phyloP scores from a whole-genome alignment of 2,329 filamentous ascomycete genomes.

The Stagonosporopsis chrysanthemi region DNA sequence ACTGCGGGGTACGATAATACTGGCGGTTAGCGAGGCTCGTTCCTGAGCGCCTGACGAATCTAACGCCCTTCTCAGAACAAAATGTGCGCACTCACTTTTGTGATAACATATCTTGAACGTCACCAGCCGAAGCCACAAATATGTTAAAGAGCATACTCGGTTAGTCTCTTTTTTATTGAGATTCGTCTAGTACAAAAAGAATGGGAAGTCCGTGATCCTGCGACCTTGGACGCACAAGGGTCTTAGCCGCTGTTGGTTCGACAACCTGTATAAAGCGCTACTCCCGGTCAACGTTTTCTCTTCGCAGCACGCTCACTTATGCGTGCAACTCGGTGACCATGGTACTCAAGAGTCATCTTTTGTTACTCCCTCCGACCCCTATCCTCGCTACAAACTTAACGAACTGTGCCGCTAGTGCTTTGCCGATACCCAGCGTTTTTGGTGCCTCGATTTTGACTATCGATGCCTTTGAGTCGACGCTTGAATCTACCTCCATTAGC shows the following conservation, averaged over 20 bases:
- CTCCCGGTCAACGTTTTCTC: too few relatives aligned
- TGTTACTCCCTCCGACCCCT: not conserved
- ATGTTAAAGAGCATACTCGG: too few relatives aligned
- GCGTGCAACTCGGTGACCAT: not conserved
- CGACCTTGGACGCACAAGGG: not conserved
- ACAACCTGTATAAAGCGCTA: not conserved
- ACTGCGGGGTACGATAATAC: not conserved
- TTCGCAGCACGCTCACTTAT: not conserved
- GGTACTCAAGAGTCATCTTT: slow-evolving; percentile 2
- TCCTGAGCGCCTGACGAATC: too few relatives aligned
- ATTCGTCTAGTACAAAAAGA: not conserved
- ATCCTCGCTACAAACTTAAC: not conserved
- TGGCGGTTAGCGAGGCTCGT: not conserved
- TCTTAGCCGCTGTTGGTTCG: not conserved
- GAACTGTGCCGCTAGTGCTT: not conserved
- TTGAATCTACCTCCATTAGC: not conserved
- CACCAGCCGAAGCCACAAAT: too few relatives aligned
- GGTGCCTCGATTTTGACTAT: slow-evolving; percentile 9
- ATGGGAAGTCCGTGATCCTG: not conserved
- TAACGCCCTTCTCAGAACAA: too few relatives aligned
- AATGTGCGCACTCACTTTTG: too few relatives aligned
- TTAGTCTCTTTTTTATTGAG: not conserved
- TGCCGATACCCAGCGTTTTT: slow-evolving; percentile 6
- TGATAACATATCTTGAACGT: too few relatives aligned
- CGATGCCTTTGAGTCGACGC: slow-evolving; percentile 2